These are phyloP conservation scores for Mariannaea elegans DNA, from an alignment of 2,329 filamentous ascomycete genomes.

Conservation along the genomic window DNA sequence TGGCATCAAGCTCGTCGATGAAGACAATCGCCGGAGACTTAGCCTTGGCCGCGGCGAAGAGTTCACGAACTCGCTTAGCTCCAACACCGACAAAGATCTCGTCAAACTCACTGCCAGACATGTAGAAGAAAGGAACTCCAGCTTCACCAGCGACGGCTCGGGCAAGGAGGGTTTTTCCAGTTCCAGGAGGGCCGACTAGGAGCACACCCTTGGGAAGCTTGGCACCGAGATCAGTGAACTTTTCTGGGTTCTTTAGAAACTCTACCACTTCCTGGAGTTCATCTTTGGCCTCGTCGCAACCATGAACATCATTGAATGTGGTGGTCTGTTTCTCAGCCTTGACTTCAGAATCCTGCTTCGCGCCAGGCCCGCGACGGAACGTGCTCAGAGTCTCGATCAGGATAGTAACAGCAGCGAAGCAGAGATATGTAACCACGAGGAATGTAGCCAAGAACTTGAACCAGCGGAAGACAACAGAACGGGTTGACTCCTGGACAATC, in stretches of 20 bases:
- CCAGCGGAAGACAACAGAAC: constrained; percentile 87
- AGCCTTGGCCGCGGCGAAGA: constrained; percentile 82
- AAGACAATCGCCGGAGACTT: constrained; percentile 96
- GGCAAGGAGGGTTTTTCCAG: constrained; percentile 95
- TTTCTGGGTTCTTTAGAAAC: constrained; percentile 91
- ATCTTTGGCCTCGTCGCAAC: constrained; percentile 97
- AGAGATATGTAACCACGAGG: constrained; percentile 79
- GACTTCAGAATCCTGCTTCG: constrained; percentile 80
- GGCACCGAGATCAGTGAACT: constrained; percentile 92
- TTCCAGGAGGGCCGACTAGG: constrained; percentile 93
- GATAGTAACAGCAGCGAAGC: constrained; percentile 81
- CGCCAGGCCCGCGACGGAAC: constrained; percentile 77
- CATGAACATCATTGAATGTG: constrained; percentile 92
- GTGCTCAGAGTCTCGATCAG: constrained; percentile 82
- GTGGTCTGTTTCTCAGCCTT: constrained; percentile 93
- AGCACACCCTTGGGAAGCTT: constrained; percentile 97
- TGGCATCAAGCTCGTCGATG: constrained; percentile 93
- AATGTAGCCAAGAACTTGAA: constrained; percentile 86
- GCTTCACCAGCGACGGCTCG: constrained; percentile 96
- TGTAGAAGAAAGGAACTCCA: constrained; percentile 99
- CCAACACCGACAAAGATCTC: constrained; percentile 98
- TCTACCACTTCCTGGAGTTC: constrained; percentile 97
- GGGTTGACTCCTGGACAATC: constrained; percentile 89
- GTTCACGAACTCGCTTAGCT: constrained; percentile 92
- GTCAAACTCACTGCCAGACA: constrained; percentile 99